A percentile compares a stretch with the other conserved stretches of the same genome.
Evolutionary conservation across 768 basidiomycete genomes (phyloP).

Genomic region (Porpolomopsis calyptriformis): DNA sequence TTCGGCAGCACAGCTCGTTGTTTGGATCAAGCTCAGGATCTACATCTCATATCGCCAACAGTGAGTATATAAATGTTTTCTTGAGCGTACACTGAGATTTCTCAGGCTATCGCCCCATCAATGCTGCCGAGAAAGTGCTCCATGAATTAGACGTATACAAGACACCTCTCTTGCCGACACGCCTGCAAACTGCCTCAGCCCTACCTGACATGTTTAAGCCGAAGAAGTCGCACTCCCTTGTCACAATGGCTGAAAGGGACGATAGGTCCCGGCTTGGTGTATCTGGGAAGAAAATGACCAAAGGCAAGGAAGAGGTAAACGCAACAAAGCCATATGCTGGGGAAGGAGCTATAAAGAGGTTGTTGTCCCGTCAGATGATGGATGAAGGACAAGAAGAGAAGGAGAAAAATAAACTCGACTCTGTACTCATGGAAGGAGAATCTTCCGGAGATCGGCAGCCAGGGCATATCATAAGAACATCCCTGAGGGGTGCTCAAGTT

Average conservation of each 20-base stretch:
- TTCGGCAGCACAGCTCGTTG: constrained; percentile 39
- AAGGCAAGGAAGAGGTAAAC: constrained; percentile 35
- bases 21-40: constrained; percentile 31
- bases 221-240: constrained; percentile 21
- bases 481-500: constrained; percentile 4
- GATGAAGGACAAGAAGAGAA: constrained; percentile 42
- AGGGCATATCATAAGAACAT: background rate
- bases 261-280: constrained; percentile 1
- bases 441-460: constrained; percentile 11
- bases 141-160: constrained; percentile 70
- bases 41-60: constrained; percentile 14
- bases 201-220: constrained; percentile 6
- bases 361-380: constrained; percentile 50
- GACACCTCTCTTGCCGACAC: constrained; percentile 64
- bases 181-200: constrained; percentile 19
- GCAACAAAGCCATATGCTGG: constrained; percentile 71
- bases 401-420: constrained; percentile 3
- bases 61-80: constrained; percentile 3
- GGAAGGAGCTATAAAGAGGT: constrained; percentile 67
- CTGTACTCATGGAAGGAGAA: constrained; percentile 17
- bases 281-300: constrained; percentile 34
- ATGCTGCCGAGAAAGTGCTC: constrained; percentile 54
- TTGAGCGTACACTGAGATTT: background rate
- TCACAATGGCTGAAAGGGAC: constrained; percentile 45
- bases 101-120: constrained; percentile 20